These are phyloP conservation scores for Trichophyton mentagrophytes DNA, from an alignment of 2,329 filamentous ascomycete species.

Conservation along the genomic window DNA sequence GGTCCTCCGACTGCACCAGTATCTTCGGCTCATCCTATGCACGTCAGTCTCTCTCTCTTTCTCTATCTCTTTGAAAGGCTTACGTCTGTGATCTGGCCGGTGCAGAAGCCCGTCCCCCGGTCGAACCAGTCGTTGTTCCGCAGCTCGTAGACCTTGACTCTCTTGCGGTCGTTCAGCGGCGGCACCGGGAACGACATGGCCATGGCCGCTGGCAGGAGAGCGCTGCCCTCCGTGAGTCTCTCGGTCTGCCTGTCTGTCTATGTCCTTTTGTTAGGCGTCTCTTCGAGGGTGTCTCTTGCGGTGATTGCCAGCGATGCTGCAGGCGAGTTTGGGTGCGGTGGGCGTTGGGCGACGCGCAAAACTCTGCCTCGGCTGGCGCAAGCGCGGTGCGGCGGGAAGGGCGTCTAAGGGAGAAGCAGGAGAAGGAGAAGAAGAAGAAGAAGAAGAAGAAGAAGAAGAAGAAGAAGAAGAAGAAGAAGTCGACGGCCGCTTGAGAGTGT, in stretches of 20 bases:
- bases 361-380: slow-evolving; percentile 4
- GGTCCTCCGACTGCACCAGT: slow-evolving; percentile 84
- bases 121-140: slow-evolving; percentile 99
- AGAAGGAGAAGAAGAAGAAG: not conserved
- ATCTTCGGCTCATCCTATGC: slow-evolving; percentile 69
- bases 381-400: slow-evolving; percentile 1
- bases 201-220: slow-evolving; percentile 14
- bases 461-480: not conserved
- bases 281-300: no score
- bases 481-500: not conserved
- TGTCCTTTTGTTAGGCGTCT: slow-evolving; percentile 13
- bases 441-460: not conserved
- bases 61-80: slow-evolving; percentile 21
- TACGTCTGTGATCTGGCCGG: slow-evolving; percentile 61
- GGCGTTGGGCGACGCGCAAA: not conserved
- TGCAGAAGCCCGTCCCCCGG: slow-evolving; percentile 90
- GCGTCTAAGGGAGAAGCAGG: not conserved
- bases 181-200: slow-evolving; percentile 38
- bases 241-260: slow-evolving; percentile 25
- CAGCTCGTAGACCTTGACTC: slow-evolving; percentile 98
- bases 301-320: no score
- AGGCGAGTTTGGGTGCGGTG: not conserved
- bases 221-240: slow-evolving; percentile 11
- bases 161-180: slow-evolving; percentile 38
- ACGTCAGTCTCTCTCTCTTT: slow-evolving; percentile 32